Evolutionary conservation across 805 yeast genomes (phyloP).

Genomic region (Wickerhamomyces silvicola): DNA sequence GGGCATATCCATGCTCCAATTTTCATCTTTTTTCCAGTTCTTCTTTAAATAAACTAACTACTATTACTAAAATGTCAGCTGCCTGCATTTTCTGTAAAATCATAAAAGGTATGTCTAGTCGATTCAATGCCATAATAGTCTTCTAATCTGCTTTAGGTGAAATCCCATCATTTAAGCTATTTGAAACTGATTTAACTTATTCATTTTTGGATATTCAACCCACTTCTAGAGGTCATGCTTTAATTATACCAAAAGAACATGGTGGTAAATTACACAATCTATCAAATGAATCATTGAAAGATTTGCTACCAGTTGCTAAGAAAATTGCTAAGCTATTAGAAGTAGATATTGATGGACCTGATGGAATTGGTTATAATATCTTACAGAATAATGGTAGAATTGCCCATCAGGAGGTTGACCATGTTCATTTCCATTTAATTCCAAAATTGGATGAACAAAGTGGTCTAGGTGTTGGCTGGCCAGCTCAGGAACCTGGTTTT

Average conservation of each 20-base stretch:
- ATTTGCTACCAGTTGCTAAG: constrained; percentile 83
- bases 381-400: constrained; percentile 91
- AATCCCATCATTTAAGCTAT: constrained; percentile 85
- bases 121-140: background rate
- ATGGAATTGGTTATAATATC: constrained; percentile 76
- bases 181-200: constrained; percentile 75
- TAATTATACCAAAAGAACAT: constrained; percentile 88
- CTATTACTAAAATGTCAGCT: constrained; percentile 40
- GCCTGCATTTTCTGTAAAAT: constrained; percentile 90
- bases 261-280: constrained; percentile 89
- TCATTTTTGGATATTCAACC: constrained; percentile 95
- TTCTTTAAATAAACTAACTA: too few species aligned
- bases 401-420: constrained; percentile 94
- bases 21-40: too few species aligned
- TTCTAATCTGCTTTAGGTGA: constrained; percentile 53
- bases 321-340: constrained; percentile 71
- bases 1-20: too few species aligned
- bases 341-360: constrained; percentile 54
- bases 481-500: constrained; percentile 75
- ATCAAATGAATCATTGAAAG: constrained; percentile 87
- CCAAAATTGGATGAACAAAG: constrained; percentile 72
- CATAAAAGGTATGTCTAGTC: constrained; percentile 56
- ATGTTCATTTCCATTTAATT: constrained; percentile 94
- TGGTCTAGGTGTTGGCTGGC: constrained; percentile 92
- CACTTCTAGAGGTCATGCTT: constrained; percentile 79